Percentiles rank a stretch among this genome's conserved stretches.
phyloP scores from a whole-genome alignment of 768 basidiomycete genomes.

The Crassisporium funariophilum region DNA sequence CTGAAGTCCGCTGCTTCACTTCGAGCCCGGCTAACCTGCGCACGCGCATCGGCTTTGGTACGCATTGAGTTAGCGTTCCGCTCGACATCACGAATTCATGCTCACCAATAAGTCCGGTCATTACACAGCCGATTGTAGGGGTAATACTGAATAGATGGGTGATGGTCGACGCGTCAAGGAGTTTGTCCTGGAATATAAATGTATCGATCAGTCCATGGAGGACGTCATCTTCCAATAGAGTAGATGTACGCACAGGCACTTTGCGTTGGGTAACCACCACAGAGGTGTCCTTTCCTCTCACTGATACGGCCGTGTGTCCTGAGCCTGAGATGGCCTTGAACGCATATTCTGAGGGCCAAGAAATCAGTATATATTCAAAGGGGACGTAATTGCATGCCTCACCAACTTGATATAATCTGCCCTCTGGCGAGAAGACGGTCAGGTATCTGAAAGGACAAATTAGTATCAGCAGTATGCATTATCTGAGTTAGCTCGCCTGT shows the following conservation, averaged over 20 bases:
- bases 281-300: conserved; percentile 91
- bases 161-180: conserved; percentile 90
- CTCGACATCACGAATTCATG: background rate
- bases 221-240: conserved; percentile 11
- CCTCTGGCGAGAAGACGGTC: conserved; percentile 97
- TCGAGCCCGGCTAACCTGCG: conserved; percentile 86
- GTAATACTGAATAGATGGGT: conserved; percentile 97
- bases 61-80: conserved; percentile 4
- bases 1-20: conserved; percentile 90
- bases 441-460: conserved; percentile 67
- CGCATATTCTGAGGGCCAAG: conserved; percentile 77
- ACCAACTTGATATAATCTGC: conserved; percentile 99
- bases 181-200: conserved; percentile 74
- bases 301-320: conserved; percentile 90
- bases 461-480: background rate
- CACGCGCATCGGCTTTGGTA: conserved; percentile 81
- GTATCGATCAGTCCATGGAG: conserved; percentile 14
- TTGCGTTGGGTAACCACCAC: conserved; percentile 99
- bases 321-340: conserved; percentile 99
- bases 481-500: conserved; percentile 52
- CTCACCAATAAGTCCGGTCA: conserved; percentile 95
- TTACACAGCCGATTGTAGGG: conserved; percentile 94
- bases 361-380: conserved; percentile 14
- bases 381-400: conserved; percentile 27
- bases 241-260: conserved; percentile 74